A percentile compares a stretch with the other conserved stretches of the same genome.
Evolutionary conservation across 768 basidiomycete species (phyloP).

Genomic region (Tulasnella sp.): DNA sequence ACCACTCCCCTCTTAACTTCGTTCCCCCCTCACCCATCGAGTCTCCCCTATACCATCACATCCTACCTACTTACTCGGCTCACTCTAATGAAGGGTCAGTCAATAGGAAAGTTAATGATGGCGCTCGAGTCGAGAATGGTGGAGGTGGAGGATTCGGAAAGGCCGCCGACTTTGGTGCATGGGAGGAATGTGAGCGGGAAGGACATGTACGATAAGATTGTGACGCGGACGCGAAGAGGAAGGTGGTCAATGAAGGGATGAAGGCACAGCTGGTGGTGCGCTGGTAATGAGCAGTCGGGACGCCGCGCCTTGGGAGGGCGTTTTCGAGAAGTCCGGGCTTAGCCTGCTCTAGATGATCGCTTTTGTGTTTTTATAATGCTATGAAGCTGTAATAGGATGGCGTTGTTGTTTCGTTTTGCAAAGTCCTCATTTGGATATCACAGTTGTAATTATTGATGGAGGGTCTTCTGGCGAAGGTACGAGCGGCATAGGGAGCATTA

Average conservation of each 20-base stretch:
- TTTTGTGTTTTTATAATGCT: too few species aligned
- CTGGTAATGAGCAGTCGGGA: constrained; percentile 78
- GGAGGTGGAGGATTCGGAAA: constrained; percentile 80
- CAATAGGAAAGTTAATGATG: constrained; percentile 89
- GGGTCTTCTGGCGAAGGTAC: too few species aligned
- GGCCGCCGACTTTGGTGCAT: constrained; percentile 88
- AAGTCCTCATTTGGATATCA: too few species aligned
- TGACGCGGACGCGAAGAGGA: constrained; percentile 66
- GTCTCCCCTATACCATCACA: constrained; percentile 82
- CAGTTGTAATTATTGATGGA: too few species aligned
- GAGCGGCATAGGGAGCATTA: too few species aligned
- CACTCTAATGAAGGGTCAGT: constrained; percentile 84
- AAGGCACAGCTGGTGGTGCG: constrained; percentile 45
- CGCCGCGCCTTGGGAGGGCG: constrained; percentile 64
- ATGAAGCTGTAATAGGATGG: too few species aligned
- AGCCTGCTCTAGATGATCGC: too few species aligned
- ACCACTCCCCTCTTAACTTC: constrained; percentile 48
- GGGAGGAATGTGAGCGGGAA: constrained; percentile 69
- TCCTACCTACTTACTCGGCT: constrained; percentile 63
- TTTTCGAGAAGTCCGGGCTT: too few species aligned
- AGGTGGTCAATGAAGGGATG: constrained; percentile 48
- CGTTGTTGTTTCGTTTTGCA: constrained; percentile 65
- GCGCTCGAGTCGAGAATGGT: constrained; percentile 78
- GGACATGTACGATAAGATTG: constrained; percentile 85
- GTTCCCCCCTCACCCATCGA: constrained; percentile 78